Evolutionary conservation across 331 rosid species (phyloP), one percentile per base, ranked within the genome.

Genomic region (Pyracantha coccinea): DNA sequence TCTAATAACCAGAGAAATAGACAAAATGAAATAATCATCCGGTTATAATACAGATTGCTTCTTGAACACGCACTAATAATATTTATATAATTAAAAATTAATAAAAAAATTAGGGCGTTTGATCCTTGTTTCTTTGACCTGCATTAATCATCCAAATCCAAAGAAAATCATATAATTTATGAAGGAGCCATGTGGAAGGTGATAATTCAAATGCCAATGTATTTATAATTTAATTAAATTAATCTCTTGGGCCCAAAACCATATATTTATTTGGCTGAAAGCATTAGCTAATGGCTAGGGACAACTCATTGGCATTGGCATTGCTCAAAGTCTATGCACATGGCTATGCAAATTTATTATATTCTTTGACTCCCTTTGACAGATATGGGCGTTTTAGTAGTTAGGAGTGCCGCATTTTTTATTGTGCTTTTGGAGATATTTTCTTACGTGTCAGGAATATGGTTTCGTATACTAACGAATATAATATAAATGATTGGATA

Each of bases 181-280:
- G 17, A 25, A 84, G 25, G 72, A 68, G 45, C 70, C 89, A 84
- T 83, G 85, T 83, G 89, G 66, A 44, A 27, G 69, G 64, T 55
- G 62, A 76, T 66, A 44, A 35, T 78, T 75, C 65, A 54, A 80
- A 80, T n/a, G 66, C 53, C 84, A 28, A 80, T 24, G 77, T 6
- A 83, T n/a, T 65, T 2, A 60, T 23, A 25, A n/a, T 16, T 25
- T 52, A 61, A 80, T 68, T 79, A 0, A 35, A 35, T 35, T 35
- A 35, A 35, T 73, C 69, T 67, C 41, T 78, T 75, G 88, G 88
- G 86, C 81, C 83, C 85, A 77, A 76, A 82, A 82, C 85, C 45
- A 16, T 58, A 4, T 35, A 31, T 53, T 52, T 31, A 11, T 28
- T n/a, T 68, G 73, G 23, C 35, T 25, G 29, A 69, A 23, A 70